Conservation (phyloP, 208 protist species). For the Trypanosoma mega region DNA sequence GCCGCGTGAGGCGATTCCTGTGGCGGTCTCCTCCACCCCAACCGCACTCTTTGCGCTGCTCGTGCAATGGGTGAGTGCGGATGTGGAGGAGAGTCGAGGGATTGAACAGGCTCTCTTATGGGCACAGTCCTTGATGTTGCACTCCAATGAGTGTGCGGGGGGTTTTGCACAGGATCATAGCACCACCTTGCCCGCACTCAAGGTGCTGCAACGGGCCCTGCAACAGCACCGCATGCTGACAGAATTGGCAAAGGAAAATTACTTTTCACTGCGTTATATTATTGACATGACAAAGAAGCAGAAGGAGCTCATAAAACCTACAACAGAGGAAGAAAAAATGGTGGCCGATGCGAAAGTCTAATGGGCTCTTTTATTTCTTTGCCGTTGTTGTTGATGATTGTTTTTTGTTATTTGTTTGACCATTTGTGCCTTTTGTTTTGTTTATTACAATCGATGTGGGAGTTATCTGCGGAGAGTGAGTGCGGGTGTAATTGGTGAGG, state of each 20-base stretch:
- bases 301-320: constrained; percentile 36
- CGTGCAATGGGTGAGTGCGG: constrained; percentile 78
- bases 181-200: constrained; percentile 56
- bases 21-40: constrained; percentile 74
- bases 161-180: constrained; percentile 41
- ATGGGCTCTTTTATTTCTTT: not conserved
- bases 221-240: constrained; percentile 61
- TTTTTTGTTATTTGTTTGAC: not conserved
- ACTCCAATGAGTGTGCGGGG: constrained; percentile 69
- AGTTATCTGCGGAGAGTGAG: no score
- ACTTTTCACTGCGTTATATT: constrained; percentile 86
- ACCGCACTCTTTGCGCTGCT: constrained; percentile 64
- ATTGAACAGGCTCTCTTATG: constrained; percentile 79
- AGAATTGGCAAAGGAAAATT: constrained; percentile 81
- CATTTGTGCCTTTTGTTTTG: not conserved
- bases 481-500: no score
- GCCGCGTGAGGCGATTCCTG: constrained; percentile 76
- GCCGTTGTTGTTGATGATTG: not conserved
- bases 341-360: not conserved
- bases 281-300: constrained; percentile 69
- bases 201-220: constrained; percentile 64
- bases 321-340: not conserved
- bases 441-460: no score
- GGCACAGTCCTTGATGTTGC: constrained; percentile 82
- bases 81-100: constrained; percentile 63